Evolutionary conservation across 1,284 basidiomycete genomes (phyloP).

Genomic region (Takashimella tepidaria): DNA sequence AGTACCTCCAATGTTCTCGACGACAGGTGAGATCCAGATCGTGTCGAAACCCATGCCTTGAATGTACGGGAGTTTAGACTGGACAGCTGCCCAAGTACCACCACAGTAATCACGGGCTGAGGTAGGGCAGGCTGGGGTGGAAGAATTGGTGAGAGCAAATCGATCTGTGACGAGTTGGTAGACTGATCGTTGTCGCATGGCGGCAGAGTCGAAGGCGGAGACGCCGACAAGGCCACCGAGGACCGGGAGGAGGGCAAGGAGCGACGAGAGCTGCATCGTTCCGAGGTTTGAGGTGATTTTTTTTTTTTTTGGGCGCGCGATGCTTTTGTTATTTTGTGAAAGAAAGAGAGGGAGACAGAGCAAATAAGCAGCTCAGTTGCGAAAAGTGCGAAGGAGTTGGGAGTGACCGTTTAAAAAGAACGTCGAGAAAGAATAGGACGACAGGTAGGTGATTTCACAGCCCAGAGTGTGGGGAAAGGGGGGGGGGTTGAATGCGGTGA

Average conservation of each 20-base stretch:
- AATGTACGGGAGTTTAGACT: constrained; percentile 42
- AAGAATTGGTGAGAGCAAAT: constrained; percentile 37
- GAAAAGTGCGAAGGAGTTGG: too few species aligned
- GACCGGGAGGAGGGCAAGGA: constrained; percentile 19
- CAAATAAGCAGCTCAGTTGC: too few species aligned
- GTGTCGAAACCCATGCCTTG: constrained; percentile 48
- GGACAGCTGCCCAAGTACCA: constrained; percentile 40
- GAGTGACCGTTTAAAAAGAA: too few species aligned
- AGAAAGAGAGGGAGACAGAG: too few species aligned
- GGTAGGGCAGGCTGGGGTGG: constrained; percentile 27
- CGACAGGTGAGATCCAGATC: constrained; percentile 47
- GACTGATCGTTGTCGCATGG: constrained; percentile 41
- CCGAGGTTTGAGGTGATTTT: too few species aligned
- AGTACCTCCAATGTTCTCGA: constrained; percentile 38
- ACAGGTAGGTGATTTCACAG: too few species aligned
- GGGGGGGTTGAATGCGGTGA: too few species aligned
- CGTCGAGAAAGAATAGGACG: too few species aligned
- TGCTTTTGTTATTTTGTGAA: too few species aligned
- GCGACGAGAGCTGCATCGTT: neutral
- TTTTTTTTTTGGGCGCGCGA: too few species aligned
- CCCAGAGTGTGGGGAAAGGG: too few species aligned
- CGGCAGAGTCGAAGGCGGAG: constrained; percentile 25
- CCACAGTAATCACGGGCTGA: constrained; percentile 38
- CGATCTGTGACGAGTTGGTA: constrained; percentile 47
- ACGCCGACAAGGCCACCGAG: constrained; percentile 10